A percentile compares a stretch with the other conserved stretches of the same genome.
Conservation (phyloP, 257 asterid species). For the Solanum commersonii region DNA sequence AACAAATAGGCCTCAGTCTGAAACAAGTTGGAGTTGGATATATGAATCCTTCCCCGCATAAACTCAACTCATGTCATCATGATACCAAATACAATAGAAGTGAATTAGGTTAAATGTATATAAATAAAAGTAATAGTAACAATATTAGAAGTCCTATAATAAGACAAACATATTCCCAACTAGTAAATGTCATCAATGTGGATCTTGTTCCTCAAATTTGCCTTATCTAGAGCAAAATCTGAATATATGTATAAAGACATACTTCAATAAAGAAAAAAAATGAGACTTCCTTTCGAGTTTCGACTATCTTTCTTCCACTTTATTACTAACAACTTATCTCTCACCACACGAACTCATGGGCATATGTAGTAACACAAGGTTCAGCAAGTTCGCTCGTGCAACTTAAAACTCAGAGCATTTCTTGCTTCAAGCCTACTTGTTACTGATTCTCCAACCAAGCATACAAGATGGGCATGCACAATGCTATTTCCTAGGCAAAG, state of each 20-base stretch:
- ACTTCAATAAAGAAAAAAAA: background rate
- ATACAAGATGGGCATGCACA: background rate
- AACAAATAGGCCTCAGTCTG: background rate
- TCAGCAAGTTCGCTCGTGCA: background rate
- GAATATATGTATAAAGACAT: background rate
- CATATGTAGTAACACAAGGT: background rate
- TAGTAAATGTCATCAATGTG: background rate
- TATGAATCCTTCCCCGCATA: background rate
- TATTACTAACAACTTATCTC: background rate
- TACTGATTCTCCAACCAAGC: background rate
- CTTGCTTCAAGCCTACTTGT: background rate
- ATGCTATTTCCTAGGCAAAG: background rate
- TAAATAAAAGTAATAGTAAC: background rate
- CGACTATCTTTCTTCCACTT: background rate
- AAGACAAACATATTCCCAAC: background rate
- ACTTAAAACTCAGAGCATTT: background rate
- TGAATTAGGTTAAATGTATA: background rate
- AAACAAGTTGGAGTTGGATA: background rate
- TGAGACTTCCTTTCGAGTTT: background rate
- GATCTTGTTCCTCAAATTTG: background rate
- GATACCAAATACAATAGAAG: background rate
- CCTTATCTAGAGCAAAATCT: background rate
- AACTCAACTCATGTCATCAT: background rate
- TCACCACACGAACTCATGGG: background rate
- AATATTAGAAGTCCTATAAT: background rate